phyloP scores from a whole-genome alignment of 768 basidiomycete genomes.

The Lentinula guzmanii region DNA sequence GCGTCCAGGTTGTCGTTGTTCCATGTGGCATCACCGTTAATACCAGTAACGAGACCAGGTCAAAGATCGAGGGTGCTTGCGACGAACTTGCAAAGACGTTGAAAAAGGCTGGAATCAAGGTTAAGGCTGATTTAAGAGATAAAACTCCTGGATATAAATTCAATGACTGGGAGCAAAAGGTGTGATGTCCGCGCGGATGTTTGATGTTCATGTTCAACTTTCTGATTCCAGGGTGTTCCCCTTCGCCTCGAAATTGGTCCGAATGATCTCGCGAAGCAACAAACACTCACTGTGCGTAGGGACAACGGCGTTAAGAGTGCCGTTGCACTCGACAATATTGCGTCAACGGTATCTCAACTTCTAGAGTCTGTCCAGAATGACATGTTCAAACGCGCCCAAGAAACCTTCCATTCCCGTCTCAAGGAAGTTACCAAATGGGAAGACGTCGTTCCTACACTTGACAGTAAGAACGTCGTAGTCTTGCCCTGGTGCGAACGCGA shows the following conservation, averaged over 20 bases:
- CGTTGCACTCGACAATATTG: slow-evolving; percentile 34
- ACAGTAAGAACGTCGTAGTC: slow-evolving; percentile 80
- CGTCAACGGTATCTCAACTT: slow-evolving; percentile 48
- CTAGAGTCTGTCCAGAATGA: slow-evolving; percentile 85
- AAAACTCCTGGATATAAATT: slow-evolving; percentile 99
- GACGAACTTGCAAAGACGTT: slow-evolving; percentile 71
- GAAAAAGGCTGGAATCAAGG: slow-evolving; percentile 68
- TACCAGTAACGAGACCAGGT: slow-evolving; percentile 61
- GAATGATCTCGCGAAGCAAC: slow-evolving; percentile 76
- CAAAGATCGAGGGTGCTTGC: slow-evolving; percentile 70
- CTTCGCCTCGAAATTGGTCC: slow-evolving; percentile 97
- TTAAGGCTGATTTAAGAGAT: slow-evolving; percentile 87
- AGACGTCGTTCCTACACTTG: slow-evolving; percentile 86
- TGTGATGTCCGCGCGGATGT: slow-evolving; percentile 21
- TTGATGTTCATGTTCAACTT: background rate
- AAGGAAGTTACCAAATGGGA: slow-evolving; percentile 83
- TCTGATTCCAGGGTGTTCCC: slow-evolving; percentile 74
- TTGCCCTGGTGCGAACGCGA: slow-evolving; percentile 97
- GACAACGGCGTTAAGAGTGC: slow-evolving; percentile 45
- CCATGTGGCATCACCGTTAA: slow-evolving; percentile 94
- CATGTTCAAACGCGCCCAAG: slow-evolving; percentile 79
- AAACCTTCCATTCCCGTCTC: slow-evolving; percentile 63
- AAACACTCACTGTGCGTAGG: slow-evolving; percentile 82
- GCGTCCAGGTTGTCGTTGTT: slow-evolving; percentile 83
- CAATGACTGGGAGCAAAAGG: slow-evolving; percentile 99